These are phyloP conservation scores for Cryptococcus deneoformans DNA, from an alignment of 1,284 basidiomycete species.

Conservation along the genomic window DNA sequence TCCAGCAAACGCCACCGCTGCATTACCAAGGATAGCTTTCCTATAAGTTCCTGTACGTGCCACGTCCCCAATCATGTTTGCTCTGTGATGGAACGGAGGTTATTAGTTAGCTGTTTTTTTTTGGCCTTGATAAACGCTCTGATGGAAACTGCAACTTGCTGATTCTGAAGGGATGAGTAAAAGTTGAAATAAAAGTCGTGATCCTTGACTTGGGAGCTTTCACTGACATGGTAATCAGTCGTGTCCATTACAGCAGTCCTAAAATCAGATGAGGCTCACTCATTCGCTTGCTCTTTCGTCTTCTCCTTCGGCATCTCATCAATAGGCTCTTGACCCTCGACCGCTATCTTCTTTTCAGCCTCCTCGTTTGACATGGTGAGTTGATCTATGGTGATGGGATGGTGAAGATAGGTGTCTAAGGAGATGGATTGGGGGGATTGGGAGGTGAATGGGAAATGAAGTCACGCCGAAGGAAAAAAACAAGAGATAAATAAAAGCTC, in stretches of 20 bases:
- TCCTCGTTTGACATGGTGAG: neutral
- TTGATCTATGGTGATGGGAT: too few species aligned
- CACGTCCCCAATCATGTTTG: constrained; percentile 51
- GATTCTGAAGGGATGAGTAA: constrained; percentile 45
- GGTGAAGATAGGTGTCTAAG: too few species aligned
- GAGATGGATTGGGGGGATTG: too few species aligned
- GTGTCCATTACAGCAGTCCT: neutral
- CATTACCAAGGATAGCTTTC: constrained; percentile 50
- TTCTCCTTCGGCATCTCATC: neutral
- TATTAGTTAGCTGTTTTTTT: neutral
- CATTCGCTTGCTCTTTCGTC: neutral
- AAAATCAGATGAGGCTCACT: neutral
- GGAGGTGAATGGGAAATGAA: too few species aligned
- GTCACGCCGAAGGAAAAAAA: too few species aligned
- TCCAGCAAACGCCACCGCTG: constrained; percentile 40
- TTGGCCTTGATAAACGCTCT: neutral
- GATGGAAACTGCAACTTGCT: constrained; percentile 19
- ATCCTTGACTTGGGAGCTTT: constrained; percentile 21
- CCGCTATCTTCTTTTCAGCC: neutral
- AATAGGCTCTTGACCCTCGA: neutral
- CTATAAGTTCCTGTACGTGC: constrained; percentile 47
- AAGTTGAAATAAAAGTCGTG: constrained; percentile 48
- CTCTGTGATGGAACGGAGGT: constrained; percentile 18
- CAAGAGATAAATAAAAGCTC: too few species aligned
- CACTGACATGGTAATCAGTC: neutral